Evolutionary conservation across 2,329 filamentous ascomycete genomes (phyloP), one percentile per base, ranked within the genome.

Genomic region (Paracoccidioides lutzii): DNA sequence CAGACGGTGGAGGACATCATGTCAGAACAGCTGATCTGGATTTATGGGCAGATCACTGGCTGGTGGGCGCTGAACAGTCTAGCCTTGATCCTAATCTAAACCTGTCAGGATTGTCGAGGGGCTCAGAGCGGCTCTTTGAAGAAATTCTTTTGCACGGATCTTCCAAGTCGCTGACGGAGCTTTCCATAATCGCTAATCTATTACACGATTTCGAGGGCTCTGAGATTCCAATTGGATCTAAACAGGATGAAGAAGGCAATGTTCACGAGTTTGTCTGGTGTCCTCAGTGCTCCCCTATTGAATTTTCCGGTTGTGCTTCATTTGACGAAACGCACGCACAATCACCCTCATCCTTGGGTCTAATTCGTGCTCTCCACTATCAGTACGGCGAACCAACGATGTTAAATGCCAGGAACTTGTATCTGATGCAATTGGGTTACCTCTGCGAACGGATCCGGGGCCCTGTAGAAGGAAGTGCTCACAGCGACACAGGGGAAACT

Each of bases 341-440:
- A 51, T 59, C 62, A 8, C 59, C 64, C n/a, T 62, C 61, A 14
- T 63, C 59, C 5, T 58, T 72, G 38, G 70, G 71, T 3, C 57
- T 73, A 14, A 53, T 73, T 28, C 64, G 64, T 48, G 64, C 65
- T 49, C 61, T 61, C 41, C 59, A 59, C 42, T 57, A 60, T 38
- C 55, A 59, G 33, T 57, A 65, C 43, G 63, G 64, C 38, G 14
- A 33, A 52, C 5, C 38, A 42, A 35, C 9, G 15, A n/a, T 10
- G 14, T 42, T 32, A 22, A 15, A 14, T 52, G 15, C 3, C 4
- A 2, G 12, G 5, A 52, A 41, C 28, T 5, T 37, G 14, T 65
- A 69, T 55, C 50, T 72, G 37, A 66, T 73, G 59, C 70, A 72
- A 57, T 63, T 72, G 30, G 71, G 71, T 3, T 66, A 62, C 56